These are phyloP conservation scores for Fusarium abutilonis DNA, from an alignment of 2,329 filamentous ascomycete genomes.

Conservation along the genomic window DNA sequence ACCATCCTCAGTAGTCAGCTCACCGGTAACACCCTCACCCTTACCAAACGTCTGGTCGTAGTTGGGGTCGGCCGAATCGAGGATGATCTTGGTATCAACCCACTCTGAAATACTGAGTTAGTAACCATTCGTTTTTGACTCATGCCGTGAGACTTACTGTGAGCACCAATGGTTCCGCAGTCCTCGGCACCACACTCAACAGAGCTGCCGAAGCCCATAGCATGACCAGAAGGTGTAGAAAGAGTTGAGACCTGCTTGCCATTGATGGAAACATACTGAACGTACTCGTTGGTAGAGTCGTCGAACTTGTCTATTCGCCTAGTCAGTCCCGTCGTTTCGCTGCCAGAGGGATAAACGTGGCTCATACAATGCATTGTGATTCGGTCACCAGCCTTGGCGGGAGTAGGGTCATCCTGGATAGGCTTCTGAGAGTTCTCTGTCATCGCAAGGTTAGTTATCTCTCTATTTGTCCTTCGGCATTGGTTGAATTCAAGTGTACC, in stretches of 20 bases:
- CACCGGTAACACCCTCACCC: constrained; percentile 21
- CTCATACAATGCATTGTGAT: constrained; percentile 39
- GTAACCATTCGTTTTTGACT: accelerated
- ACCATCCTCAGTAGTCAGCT: constrained; percentile 19
- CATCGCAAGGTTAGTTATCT: neutral
- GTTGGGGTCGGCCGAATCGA: constrained; percentile 28
- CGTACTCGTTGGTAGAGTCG: constrained; percentile 26
- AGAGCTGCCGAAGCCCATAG: constrained; percentile 56
- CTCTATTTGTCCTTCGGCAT: neutral
- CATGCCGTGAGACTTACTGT: constrained; percentile 13
- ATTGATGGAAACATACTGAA: constrained; percentile 37
- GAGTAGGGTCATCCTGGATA: constrained; percentile 29
- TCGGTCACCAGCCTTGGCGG: constrained; percentile 23
- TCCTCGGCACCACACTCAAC: constrained; percentile 77
- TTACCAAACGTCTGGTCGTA: constrained; percentile 36
- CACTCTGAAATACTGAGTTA: constrained; percentile 13
- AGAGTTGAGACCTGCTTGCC: constrained; percentile 52
- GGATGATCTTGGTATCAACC: constrained; percentile 34
- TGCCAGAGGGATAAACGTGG: accelerated
- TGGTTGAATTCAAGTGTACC: constrained; percentile 1
- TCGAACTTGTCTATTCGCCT: constrained; percentile 28
- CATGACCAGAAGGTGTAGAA: constrained; percentile 56
- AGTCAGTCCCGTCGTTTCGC: accelerated
- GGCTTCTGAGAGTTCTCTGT: constrained; percentile 31
- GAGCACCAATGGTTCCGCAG: constrained; percentile 64